These are phyloP conservation scores for Gnomoniopsis smithogilvyi DNA, from an alignment of 2,329 filamentous ascomycete genomes.

Conservation along the genomic window DNA sequence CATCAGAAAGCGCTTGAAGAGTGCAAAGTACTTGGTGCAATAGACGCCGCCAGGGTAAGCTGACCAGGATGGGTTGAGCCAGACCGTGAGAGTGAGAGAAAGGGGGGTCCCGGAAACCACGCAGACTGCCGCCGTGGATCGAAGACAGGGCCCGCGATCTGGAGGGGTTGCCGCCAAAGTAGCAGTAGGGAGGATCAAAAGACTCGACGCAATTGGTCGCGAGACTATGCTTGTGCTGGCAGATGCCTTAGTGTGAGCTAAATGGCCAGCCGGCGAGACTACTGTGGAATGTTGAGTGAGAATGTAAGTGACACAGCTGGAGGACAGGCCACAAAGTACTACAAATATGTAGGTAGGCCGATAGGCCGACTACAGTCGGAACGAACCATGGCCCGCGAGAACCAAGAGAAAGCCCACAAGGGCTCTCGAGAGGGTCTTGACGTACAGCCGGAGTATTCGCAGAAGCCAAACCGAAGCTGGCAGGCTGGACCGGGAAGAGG, in stretches of 20 bases:
- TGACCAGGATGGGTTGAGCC: background rate
- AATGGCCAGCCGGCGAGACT: slow-evolving; percentile 16
- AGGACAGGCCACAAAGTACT: background rate
- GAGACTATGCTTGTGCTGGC: slow-evolving; percentile 14
- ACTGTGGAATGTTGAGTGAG: background rate
- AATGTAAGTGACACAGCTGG: background rate
- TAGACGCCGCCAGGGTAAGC: slow-evolving; percentile 4
- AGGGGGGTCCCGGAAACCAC: slow-evolving; percentile 2
- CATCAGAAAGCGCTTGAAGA: background rate
- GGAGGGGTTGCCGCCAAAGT: slow-evolving; percentile 10
- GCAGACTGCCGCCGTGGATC: slow-evolving; percentile 7
- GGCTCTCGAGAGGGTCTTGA: too few species aligned
- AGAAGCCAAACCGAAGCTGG: too few species aligned
- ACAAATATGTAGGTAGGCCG: background rate
- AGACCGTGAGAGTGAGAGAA: background rate
- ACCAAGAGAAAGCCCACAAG: too few species aligned
- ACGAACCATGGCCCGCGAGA: too few species aligned
- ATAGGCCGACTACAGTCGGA: background rate
- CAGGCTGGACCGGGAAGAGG: too few species aligned
- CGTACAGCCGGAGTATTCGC: too few species aligned
- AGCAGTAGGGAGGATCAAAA: slow-evolving; percentile 1
- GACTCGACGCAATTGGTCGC: slow-evolving; percentile 13
- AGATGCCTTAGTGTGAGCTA: slow-evolving; percentile 20
- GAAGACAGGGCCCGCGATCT: slow-evolving; percentile 14
- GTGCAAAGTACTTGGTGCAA: slow-evolving; percentile 1